A percentile compares a stretch with the other conserved stretches of the same genome.
These are phyloP conservation scores for Gaeumannomyces tritici DNA, from an alignment of 2,329 filamentous ascomycete species.

Conservation along the genomic window DNA sequence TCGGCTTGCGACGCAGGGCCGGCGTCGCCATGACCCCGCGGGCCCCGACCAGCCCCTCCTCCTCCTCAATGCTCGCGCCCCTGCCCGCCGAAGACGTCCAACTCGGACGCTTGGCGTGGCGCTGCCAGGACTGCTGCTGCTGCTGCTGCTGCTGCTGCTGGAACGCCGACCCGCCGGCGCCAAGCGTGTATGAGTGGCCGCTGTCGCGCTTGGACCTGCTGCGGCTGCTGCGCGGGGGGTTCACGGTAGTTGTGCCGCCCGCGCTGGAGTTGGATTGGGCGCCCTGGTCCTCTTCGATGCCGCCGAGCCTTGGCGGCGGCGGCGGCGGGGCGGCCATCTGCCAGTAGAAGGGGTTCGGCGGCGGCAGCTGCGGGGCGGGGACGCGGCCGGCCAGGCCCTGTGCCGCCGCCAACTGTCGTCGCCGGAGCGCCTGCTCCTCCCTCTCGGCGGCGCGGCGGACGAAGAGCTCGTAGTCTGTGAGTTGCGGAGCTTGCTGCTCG, in stretches of 20 bases:
- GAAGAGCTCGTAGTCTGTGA: slow-evolving; percentile 17
- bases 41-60: not conserved
- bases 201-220: slow-evolving; percentile 2
- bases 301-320: not conserved
- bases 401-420: slow-evolving; percentile 11
- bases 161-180: not conserved
- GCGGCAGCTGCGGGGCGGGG: slow-evolving; percentile 5
- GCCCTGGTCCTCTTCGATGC: not conserved
- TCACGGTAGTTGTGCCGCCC: slow-evolving; percentile 4
- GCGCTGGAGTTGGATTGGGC: slow-evolving; percentile 2
- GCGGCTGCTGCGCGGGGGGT: not conserved
- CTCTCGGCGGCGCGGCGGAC: slow-evolving; percentile 14
- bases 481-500: not conserved
- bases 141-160: not conserved
- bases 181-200: slow-evolving; percentile 1
- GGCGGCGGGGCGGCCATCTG: not conserved
- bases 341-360: not conserved
- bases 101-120: slow-evolving; percentile 6
- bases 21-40: not conserved
- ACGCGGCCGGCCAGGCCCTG: slow-evolving; percentile 13
- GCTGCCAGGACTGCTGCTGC: not conserved
- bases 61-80: not conserved
- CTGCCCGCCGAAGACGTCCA: slow-evolving; percentile 8
- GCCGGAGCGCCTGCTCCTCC: slow-evolving; percentile 13
- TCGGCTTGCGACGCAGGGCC: slow-evolving; percentile 14